A percentile compares a stretch with the other conserved stretches of the same genome.
Evolutionary conservation across 2,329 filamentous ascomycete species (phyloP).

Genomic region (Aspergillus neotritici): DNA sequence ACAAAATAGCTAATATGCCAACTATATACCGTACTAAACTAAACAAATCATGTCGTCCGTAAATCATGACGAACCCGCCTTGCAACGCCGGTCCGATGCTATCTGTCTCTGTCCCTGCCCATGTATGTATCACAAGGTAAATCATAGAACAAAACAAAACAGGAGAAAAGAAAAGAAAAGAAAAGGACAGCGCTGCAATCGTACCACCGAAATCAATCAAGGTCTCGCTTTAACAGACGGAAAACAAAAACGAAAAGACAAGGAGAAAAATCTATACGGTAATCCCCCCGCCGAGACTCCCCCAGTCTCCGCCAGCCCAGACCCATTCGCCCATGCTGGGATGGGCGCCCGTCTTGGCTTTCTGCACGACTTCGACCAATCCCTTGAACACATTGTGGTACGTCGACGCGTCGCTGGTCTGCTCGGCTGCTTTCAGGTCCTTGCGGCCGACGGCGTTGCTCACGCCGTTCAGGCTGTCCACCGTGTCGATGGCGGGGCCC

Average conservation of each 20-base stretch:
- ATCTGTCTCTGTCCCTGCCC: no score
- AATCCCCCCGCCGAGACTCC: constrained; percentile 36
- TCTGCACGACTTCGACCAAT: constrained; percentile 32
- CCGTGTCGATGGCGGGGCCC: constrained; percentile 62
- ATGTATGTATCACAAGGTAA: no score
- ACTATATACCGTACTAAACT: no score
- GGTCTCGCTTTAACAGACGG: no score
- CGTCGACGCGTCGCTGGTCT: constrained; percentile 23
- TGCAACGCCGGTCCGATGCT: no score
- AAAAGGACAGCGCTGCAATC: no score
- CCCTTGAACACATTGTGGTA: constrained; percentile 35
- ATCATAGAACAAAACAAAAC: no score
- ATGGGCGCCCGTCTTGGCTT: constrained; percentile 32
- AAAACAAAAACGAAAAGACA: constrained; percentile 1
- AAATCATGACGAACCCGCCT: no score
- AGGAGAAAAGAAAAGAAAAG: no score
- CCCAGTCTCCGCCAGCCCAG: constrained; percentile 42
- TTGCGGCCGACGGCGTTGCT: constrained; percentile 41
- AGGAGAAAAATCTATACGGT: constrained; percentile 18
- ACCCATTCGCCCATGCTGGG: constrained; percentile 41
- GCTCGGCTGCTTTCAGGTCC: constrained; percentile 24
- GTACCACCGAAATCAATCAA: no score
- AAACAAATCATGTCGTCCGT: no score
- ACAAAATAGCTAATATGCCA: no score
- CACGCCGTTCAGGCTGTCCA: constrained; percentile 63